A percentile compares a stretch with the other conserved stretches of the same genome.
phyloP scores from a whole-genome alignment of 305 asterid species.

The Fraxinus sp. region DNA sequence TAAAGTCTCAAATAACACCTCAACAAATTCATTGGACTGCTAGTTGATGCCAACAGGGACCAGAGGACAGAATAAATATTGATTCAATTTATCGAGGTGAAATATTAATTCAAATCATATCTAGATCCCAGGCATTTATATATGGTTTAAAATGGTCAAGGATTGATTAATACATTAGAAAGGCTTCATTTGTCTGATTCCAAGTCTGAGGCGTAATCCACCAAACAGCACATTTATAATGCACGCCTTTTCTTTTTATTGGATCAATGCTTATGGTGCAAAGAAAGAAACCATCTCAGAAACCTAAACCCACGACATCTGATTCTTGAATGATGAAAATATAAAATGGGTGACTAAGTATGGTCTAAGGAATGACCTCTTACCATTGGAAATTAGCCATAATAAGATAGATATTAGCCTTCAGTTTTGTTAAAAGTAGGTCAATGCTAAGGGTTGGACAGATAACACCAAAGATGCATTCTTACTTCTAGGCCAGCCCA shows the following conservation, averaged over 20 bases:
- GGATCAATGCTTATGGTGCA: neutral
- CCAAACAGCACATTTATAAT: neutral
- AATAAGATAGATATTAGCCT: neutral
- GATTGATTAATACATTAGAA: neutral
- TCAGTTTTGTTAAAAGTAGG: neutral
- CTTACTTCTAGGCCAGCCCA: neutral
- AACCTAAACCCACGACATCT: neutral
- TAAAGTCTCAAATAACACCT: constrained; percentile 7
- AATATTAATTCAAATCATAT: neutral
- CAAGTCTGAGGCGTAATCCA: neutral
- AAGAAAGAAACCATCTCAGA: neutral
- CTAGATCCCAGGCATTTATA: neutral
- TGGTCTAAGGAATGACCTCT: neutral
- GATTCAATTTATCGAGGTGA: neutral
- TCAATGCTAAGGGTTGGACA: neutral
- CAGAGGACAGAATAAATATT: neutral
- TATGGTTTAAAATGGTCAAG: neutral
- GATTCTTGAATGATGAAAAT: neutral
- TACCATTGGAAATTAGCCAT: neutral
- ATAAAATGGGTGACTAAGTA: neutral
- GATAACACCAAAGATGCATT: neutral
- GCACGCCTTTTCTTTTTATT: neutral
- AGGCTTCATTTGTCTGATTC: neutral
- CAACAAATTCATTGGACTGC: neutral
- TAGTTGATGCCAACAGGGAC: neutral